Base-by-base conservation (phyloP, 225 moss, liverwort and hornwort genomes). In the Lunularia cruciata region DNA sequence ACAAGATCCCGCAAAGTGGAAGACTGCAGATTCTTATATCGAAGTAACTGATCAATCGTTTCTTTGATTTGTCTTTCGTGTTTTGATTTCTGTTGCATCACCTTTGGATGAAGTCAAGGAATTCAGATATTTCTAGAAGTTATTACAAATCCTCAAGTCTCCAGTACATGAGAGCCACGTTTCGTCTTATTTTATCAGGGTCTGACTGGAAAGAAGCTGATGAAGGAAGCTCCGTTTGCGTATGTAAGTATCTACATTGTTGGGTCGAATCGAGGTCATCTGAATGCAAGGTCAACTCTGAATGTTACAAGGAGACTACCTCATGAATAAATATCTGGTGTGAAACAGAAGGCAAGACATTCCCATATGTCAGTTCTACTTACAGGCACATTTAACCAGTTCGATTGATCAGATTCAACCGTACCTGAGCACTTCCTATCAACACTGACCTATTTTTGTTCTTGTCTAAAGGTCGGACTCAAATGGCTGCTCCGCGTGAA, bases 151-250 rank as follows among this genome's bases (percentile, higher is more conserved):
- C 15, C 23, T 46, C 27, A 1, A 7, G 31, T 30, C 5, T 9
- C 65, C 48, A 30, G 8, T 3, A 34, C 3, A 12, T 48, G 30
- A 48, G 11, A 20, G 27, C 56, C 27, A 45, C 47, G 7, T 12
- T 4, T 47, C 32, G n/a, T 11, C 39, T 57, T 53, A 23, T 59
- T 78, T 18, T 23, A 28, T 32, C 68, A 83, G 82, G 82, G 78
- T 13, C 23, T 83, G 25, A 83, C 82, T 8, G 82, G 78, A n/a
- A 83, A 75, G 64, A 31, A 75, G 8, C 52, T 83, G 3, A 72
- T 66, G 60, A 77, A 82, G 32, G 82, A 82, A 52, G 72, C 74
- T 32, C 82, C 77, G 32, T 75, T 82, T 67, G 75, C 77, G 54
- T 82, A 78, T 18, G 82, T 82, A 55, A 9, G 65, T 37, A 10